phyloP scores from a whole-genome alignment of 2,329 filamentous ascomycete genomes.

The Exserohilum turcica region DNA sequence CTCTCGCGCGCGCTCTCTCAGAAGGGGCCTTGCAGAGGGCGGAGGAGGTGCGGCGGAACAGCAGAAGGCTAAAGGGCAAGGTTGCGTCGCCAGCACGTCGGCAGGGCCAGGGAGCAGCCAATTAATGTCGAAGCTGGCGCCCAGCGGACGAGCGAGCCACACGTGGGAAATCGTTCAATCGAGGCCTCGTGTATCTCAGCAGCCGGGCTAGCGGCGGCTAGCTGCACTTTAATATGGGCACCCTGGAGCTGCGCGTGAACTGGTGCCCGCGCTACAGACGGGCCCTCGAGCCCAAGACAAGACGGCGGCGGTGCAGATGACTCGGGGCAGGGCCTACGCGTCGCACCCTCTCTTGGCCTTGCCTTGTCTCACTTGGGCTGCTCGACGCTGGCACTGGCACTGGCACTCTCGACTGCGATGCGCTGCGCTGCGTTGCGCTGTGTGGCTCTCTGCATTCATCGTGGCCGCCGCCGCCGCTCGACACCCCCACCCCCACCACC shows the following conservation, averaged over 20 bases:
- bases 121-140: constrained; percentile 35
- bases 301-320: constrained; percentile 8
- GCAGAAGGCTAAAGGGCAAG: constrained; percentile 22
- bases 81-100: constrained; percentile 19
- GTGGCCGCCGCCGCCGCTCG: too few species aligned
- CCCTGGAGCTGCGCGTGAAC: constrained; percentile 30
- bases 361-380: too few species aligned
- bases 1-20: constrained; percentile 1
- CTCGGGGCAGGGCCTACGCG: constrained; percentile 4
- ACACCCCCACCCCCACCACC: too few species aligned
- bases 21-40: constrained; percentile 26
- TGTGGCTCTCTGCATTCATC: too few species aligned
- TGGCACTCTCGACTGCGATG: too few species aligned
- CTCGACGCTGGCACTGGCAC: too few species aligned
- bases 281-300: too few species aligned
- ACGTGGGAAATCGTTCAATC: constrained; percentile 49
- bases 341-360: background rate
- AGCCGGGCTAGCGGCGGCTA: constrained; percentile 44
- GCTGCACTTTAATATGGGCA: constrained; percentile 40
- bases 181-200: constrained; percentile 47
- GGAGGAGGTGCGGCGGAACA: constrained; percentile 26
- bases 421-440: too few species aligned
- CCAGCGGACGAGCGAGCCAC: constrained; percentile 33
- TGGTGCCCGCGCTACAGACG: constrained; percentile 22
- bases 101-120: constrained; percentile 34